Base-by-base conservation (phyloP, 2,329 filamentous ascomycete species). In the Colletotrichum orchidophilum region DNA sequence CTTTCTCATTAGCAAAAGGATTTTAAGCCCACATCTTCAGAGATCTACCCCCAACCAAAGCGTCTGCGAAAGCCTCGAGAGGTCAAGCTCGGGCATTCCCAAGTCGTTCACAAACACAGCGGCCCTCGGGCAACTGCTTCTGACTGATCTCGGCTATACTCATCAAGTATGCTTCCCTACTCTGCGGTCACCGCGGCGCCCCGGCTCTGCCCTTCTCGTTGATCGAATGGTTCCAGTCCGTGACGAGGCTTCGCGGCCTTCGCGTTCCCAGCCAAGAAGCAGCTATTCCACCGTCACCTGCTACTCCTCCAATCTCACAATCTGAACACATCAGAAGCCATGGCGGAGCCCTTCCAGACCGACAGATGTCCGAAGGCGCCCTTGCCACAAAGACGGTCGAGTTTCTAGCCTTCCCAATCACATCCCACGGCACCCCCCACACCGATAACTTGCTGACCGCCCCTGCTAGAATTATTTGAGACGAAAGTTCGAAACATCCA, bases 401-500 rank as follows among this genome's bases (percentile, higher is more conserved):
- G 31, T 18, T 27, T 46, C 15, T 42, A 15, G 3, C 53, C 29
- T 57, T 35, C 54, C 29, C 54, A 58, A n/a, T 31, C 12, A 15
- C 54, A 46, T 33, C 61, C 29, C 49, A 58, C n/a, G 35, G 5
- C 31, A 18, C 31, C 54, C 15, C 27, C 53, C 27, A 27, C 53
- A 39, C 39, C 26, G 27, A 29, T 29, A n/a, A 35, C 27, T 35
- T 46, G 31, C 24, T 21, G 11, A 31, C 50, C 46, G 12, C 8
- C 46, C 46, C 15, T 66, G 33, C 50, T 50, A 13, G 33, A 49
- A 24, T 18, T 35, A 55, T 46, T 46, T 21, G 31, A 24, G 57
- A 63, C 50, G 64, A 11, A 11, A 46, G 21, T 18, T 46, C 39
- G 39, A 67, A 67, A 67, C 55, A 63, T 26, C 49, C 49, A 50